Conservation (phyloP, 768 basidiomycete genomes). For the Leucocoprinus birnbaumii region DNA sequence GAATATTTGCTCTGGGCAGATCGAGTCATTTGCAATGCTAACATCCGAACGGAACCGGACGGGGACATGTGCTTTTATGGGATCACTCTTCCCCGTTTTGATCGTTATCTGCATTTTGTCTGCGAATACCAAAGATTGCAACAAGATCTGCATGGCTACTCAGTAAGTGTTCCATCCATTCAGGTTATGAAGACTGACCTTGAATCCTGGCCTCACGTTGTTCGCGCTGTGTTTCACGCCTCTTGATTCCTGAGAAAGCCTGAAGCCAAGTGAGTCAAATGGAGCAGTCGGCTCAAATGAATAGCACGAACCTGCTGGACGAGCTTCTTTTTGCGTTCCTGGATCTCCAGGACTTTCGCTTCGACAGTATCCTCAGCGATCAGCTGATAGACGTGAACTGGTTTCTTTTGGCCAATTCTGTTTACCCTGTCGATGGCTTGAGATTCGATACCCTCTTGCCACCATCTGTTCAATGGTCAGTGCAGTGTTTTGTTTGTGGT, state of each 20-base stretch:
- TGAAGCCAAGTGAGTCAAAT: conserved; percentile 21
- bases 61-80: too few relatives aligned
- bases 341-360: conserved; percentile 84
- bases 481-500: background rate
- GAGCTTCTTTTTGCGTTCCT: conserved; percentile 78
- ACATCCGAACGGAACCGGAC: too few relatives aligned
- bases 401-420: conserved; percentile 81
- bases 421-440: conserved; percentile 83
- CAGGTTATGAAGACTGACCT: conserved; percentile 38
- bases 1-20: background rate
- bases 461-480: conserved; percentile 53
- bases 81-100: background rate
- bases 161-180: background rate
- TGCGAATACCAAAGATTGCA: conserved; percentile 35
- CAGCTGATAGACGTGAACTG: conserved; percentile 84
- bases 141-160: conserved; percentile 47
- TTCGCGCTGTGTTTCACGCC: conserved; percentile 69
- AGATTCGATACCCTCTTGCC: conserved; percentile 86
- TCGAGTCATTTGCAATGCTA: too few relatives aligned
- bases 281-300: background rate
- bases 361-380: conserved; percentile 91
- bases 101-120: conserved; percentile 9
- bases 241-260: conserved; percentile 85
- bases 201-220: conserved; percentile 81
- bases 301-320: conserved; percentile 60